A percentile compares a stretch with the other conserved stretches of the same genome.
Conservation (phyloP, 164 flowering plant species). For the Santalum album region DNA sequence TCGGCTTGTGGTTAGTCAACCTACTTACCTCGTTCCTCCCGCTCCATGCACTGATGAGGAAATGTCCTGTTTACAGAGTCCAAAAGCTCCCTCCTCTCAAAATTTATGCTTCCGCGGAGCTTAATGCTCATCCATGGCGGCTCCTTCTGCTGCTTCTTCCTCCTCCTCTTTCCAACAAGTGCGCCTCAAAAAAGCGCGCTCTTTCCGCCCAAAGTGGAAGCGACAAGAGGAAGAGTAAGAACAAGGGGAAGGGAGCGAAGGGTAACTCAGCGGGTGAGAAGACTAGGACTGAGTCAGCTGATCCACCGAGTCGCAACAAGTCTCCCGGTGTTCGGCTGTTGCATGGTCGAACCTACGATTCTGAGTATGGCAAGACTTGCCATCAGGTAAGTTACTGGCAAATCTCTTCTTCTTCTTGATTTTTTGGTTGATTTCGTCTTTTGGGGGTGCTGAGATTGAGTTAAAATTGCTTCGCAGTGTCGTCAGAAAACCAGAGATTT, state of each 20-base stretch:
- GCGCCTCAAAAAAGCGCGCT: no score
- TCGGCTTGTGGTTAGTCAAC: no score
- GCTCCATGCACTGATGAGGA: neutral
- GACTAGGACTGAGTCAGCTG: neutral
- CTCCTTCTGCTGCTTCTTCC: neutral
- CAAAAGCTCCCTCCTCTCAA: neutral
- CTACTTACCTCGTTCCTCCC: neutral
- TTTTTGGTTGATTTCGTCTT: no score
- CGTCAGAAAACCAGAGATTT: neutral
- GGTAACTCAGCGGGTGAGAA: neutral
- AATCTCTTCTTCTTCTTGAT: no score
- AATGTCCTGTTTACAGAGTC: no score
- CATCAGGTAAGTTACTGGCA: slow-evolving; percentile 16
- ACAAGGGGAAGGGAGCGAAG: neutral
- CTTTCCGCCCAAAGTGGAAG: no score
- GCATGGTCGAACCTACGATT: slow-evolving; percentile 17
- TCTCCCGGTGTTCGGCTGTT: slow-evolving; percentile 12
- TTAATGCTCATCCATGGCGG: neutral
- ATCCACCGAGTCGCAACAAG: neutral
- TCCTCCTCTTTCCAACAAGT: no score
- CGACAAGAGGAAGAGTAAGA: neutral
- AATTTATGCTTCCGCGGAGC: neutral
- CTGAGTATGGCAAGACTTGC: slow-evolving; percentile 18
- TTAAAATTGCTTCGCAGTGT: neutral
- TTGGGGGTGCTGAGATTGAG: neutral